Evolutionary conservation across 345 rosid species (phyloP).

Genomic region (Melastoma malabathricum): DNA sequence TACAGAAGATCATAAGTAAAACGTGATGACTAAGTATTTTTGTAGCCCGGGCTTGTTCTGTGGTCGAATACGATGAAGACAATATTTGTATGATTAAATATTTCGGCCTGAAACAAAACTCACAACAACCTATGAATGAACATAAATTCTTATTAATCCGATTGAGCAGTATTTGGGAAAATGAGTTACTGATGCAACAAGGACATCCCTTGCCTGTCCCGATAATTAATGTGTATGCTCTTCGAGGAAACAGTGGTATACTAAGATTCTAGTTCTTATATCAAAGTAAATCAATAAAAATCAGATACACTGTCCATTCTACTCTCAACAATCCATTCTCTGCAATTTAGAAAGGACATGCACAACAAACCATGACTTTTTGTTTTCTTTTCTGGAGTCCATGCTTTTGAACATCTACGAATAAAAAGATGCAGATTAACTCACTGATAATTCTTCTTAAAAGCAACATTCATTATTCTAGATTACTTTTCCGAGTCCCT

Average conservation of each 20-base stretch:
- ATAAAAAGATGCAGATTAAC: conserved; percentile 24
- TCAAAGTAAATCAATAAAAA: too few species aligned
- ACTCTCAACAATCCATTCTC: too few species aligned
- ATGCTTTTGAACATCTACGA: too few species aligned
- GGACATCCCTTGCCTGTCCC: conserved; percentile 80
- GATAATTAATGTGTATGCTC: conserved; percentile 88
- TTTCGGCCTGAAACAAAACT: conserved; percentile 36
- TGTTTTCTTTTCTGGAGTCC: background rate
- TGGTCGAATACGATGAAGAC: conserved; percentile 62
- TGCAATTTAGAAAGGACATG: background rate
- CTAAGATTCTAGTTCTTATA: conserved; percentile 4
- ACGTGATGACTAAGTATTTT: too few species aligned
- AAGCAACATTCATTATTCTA: conserved; percentile 80
- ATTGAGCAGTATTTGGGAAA: background rate
- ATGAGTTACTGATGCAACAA: conserved; percentile 55
- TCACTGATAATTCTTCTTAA: conserved; percentile 62
- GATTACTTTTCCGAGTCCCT: conserved; percentile 95
- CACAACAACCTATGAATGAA: too few species aligned
- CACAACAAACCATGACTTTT: too few species aligned
- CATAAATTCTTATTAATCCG: too few species aligned
- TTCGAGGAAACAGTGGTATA: conserved; percentile 11
- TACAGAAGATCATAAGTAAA: too few species aligned
- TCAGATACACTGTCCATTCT: too few species aligned
- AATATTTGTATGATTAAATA: conserved; percentile 72
- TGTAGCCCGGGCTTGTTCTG: conserved; percentile 70